Percentiles rank a stretch among this genome's conserved stretches.
These are phyloP conservation scores for Cyberlindnera bimundalis DNA, from an alignment of 805 yeast genomes.

Conservation along the genomic window DNA sequence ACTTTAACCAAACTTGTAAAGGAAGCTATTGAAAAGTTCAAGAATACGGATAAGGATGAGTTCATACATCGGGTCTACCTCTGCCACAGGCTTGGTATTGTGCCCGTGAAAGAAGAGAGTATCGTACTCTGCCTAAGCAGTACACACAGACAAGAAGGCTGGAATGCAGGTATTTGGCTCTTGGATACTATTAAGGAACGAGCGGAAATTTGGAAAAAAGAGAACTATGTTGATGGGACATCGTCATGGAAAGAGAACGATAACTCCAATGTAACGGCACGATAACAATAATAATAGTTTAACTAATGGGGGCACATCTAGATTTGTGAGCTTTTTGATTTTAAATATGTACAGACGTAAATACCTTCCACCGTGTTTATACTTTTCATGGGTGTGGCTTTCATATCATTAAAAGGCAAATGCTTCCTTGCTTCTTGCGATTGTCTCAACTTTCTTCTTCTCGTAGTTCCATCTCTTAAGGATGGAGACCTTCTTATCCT, in stretches of 20 bases:
- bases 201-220: slow-evolving; percentile 52
- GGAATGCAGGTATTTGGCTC: slow-evolving; percentile 43
- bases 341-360: slow-evolving; percentile 1
- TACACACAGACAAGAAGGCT: slow-evolving; percentile 45
- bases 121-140: slow-evolving; percentile 42
- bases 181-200: slow-evolving; percentile 41
- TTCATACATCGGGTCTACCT: slow-evolving; percentile 36
- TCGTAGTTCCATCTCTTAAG: slow-evolving; percentile 61
- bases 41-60: slow-evolving; percentile 16
- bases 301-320: neutral
- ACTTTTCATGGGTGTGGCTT: neutral
- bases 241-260: slow-evolving; percentile 43
- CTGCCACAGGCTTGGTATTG: slow-evolving; percentile 45
- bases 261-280: slow-evolving; percentile 18
- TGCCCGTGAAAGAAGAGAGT: slow-evolving; percentile 46
- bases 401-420: slow-evolving; percentile 27
- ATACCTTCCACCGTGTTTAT: neutral
- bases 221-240: slow-evolving; percentile 40
- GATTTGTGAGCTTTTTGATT: neutral
- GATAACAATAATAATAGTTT: neutral
- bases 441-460: slow-evolving; percentile 46
- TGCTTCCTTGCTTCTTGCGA: slow-evolving; percentile 53
- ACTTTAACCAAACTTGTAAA: slow-evolving; percentile 35
- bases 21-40: slow-evolving; percentile 30
- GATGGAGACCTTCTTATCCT: slow-evolving; percentile 47